Evolutionary conservation across 148 eudicot species (phyloP).

Genomic region (Camellia sinensis): DNA sequence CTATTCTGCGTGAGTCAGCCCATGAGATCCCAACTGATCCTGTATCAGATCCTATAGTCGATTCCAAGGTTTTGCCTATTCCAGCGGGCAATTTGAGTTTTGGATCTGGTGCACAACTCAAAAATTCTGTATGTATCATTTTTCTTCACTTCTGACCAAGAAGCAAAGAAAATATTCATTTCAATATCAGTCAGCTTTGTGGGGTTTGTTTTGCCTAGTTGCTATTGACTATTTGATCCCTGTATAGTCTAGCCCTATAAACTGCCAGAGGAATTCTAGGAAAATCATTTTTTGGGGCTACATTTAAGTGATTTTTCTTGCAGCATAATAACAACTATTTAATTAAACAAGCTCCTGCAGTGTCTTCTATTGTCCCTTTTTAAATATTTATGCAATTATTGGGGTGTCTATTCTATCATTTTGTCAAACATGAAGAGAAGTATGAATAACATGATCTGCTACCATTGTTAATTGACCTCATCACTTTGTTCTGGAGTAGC

Average conservation of each 20-base stretch:
- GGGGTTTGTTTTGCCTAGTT: too few relatives aligned
- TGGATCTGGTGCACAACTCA: conserved; percentile 95
- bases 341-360: too few relatives aligned
- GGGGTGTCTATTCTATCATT: too few relatives aligned
- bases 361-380: too few relatives aligned
- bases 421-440: too few relatives aligned
- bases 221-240: not conserved
- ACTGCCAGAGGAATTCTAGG: not conserved
- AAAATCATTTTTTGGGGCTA: not conserved
- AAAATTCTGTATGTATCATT: conserved; percentile 65
- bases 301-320: too few relatives aligned
- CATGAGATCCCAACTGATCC: conserved; percentile 92
- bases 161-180: not conserved
- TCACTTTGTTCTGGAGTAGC: too few relatives aligned
- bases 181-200: conserved; percentile 6
- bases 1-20: conserved; percentile 85
- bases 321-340: too few relatives aligned
- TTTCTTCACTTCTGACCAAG: conserved; percentile 7
- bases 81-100: conserved; percentile 95
- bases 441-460: too few relatives aligned
- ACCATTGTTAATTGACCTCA: too few relatives aligned
- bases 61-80: conserved; percentile 80
- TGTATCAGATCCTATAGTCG: conserved; percentile 86
- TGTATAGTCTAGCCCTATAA: not conserved
- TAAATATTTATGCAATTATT: too few relatives aligned